Percentiles rank a stretch among this genome's conserved stretches.
Conservation (phyloP, 1,284 basidiomycete species). For the Ceratobasidium sp. region DNA sequence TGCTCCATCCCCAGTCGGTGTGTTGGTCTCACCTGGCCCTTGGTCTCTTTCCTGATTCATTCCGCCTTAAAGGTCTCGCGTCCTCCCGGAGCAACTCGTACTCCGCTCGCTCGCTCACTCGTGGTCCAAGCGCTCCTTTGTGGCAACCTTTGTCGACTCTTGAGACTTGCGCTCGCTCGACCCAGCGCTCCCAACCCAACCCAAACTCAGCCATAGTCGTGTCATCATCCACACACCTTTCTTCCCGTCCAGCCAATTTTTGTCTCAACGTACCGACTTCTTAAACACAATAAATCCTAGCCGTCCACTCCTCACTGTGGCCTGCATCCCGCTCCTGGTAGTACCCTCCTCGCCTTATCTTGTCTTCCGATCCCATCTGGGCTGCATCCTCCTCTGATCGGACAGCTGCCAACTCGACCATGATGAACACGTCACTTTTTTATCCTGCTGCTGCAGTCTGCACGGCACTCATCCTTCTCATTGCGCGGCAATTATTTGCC, state of each 20-base stretch:
- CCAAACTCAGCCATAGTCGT: neutral
- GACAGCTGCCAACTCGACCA: neutral
- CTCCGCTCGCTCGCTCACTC: neutral
- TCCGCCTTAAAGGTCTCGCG: constrained; percentile 4
- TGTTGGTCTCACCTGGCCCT: neutral
- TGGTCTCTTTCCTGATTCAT: neutral
- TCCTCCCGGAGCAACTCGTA: constrained; percentile 1
- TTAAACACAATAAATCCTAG: constrained; percentile 25
- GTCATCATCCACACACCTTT: neutral
- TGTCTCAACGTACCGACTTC: neutral
- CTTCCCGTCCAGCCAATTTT: neutral
- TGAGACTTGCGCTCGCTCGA: no score
- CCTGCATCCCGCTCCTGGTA: neutral
- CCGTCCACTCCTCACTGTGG: neutral
- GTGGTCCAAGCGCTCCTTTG: constrained; percentile 10
- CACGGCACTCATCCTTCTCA: constrained; percentile 10
- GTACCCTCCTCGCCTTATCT: neutral
- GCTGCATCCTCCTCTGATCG: neutral
- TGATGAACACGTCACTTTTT: constrained; percentile 9
- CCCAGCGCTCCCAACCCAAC: no score
- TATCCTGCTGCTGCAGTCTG: constrained; percentile 25
- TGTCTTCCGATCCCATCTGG: neutral
- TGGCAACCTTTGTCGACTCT: constrained; percentile 17
- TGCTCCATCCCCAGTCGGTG: no score
- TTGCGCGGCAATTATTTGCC: constrained; percentile 11